These are phyloP conservation scores for Boletellus ananas DNA, from an alignment of 768 basidiomycete genomes.

Conservation along the genomic window DNA sequence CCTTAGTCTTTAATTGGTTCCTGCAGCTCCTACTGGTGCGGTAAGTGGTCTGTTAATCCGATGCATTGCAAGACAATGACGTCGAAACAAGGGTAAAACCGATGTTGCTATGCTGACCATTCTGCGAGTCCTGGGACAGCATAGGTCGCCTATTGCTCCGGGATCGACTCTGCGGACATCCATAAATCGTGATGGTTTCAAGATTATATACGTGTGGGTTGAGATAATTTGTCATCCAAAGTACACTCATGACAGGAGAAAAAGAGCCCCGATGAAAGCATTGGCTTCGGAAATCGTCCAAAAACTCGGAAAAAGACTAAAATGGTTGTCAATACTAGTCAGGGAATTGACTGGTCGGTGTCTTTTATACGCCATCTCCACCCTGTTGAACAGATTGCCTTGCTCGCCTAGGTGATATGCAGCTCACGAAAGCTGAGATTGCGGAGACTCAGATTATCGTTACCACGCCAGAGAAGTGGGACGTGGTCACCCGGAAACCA, in stretches of 20 bases:
- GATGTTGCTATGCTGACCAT: slow-evolving; percentile 95
- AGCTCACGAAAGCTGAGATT: slow-evolving; percentile 90
- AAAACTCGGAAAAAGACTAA: slow-evolving; percentile 85
- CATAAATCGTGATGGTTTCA: slow-evolving; percentile 74
- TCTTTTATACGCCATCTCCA: not conserved
- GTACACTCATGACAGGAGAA: not conserved
- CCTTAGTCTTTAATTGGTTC: not conserved
- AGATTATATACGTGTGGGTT: slow-evolving; percentile 92
- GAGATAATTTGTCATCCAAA: not conserved
- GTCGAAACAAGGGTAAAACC: slow-evolving; percentile 81
- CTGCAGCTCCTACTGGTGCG: slow-evolving; percentile 92
- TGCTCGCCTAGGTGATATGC: slow-evolving; percentile 74
- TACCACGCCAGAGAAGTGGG: slow-evolving; percentile 99
- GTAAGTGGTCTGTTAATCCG: slow-evolving; percentile 45
- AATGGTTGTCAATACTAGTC: slow-evolving; percentile 84
- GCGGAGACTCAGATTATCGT: slow-evolving; percentile 96
- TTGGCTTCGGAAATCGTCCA: slow-evolving; percentile 92
- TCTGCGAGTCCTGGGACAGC: slow-evolving; percentile 80
- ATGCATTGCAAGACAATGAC: slow-evolving; percentile 2
- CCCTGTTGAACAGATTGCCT: not conserved
- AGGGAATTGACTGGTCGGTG: slow-evolving; percentile 81
- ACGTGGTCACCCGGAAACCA: slow-evolving; percentile 96
- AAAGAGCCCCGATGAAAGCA: slow-evolving; percentile 96
- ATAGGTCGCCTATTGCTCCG: slow-evolving; percentile 38
- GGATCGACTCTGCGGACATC: slow-evolving; percentile 38